Evolutionary conservation across 345 rosid species (phyloP), one percentile per base, ranked within the genome.

Genomic region (Citrus mangshanensis): DNA sequence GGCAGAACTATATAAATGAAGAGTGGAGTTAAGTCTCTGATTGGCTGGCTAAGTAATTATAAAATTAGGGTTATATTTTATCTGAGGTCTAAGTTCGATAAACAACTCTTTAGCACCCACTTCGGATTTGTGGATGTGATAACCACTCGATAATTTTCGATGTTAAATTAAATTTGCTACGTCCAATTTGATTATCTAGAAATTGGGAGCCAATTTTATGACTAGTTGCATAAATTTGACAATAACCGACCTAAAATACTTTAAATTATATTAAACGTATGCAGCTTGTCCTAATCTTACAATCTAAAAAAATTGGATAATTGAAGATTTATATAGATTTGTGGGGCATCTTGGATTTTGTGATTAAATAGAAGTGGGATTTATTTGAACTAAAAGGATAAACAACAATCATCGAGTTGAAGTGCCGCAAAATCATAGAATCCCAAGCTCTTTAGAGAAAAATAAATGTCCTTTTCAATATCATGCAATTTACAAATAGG

Each of bases 331-430:
- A 21, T 70, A 10, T 13, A 19, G 62, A 64, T 64, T 64, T 64
- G 62, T 75, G 62, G 78, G 78, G 18, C 60, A 64, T 30, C 7
- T 38, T 63, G 30, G 38, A 75, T 75, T 42, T 63, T 42, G 69
- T 5, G 0, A 63, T 30, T 27, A 74, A 59, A 13, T 24, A 18
- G 19, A 32, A 14, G 14, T 9, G 35, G 35, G 8, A 46, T 64
- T 64, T 1, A 21, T 34, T 46, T 70, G 49, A 65, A 65, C 16
- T 34, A 46, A 46, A 34, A 30, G 4, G 63, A 55, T 35, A 32
- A 55, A 56, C 75, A 10, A 55, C 30, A 72, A 72, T 34, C 70
- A 42, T 64, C 32, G 25, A 54, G 28, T 49, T 40, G 10, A 73
- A 56, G 76, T 42, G 22, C 54, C n/a, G 19, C n/a, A 9, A 24